phyloP scores from a whole-genome alignment of 495 filamentous ascomycete species.

The Schizothecium vesticola region DNA sequence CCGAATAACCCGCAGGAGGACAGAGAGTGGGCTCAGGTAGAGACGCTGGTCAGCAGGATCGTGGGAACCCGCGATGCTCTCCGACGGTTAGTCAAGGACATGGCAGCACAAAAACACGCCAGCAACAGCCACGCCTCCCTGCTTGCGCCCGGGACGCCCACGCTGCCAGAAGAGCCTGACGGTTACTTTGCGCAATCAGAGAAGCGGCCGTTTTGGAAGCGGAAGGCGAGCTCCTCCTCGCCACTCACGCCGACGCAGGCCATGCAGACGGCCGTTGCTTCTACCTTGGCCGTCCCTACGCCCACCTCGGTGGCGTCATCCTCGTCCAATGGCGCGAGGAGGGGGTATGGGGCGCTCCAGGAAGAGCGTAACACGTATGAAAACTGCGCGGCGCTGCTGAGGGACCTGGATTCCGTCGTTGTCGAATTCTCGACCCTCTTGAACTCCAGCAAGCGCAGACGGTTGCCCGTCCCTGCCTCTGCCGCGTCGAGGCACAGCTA shows the following conservation, averaged over 20 bases:
- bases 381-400: conserved; percentile 70
- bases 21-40: conserved; percentile 77
- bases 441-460: conserved; percentile 69
- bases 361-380: conserved; percentile 63
- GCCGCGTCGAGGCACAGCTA: conserved; percentile 64
- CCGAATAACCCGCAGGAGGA: conserved; percentile 50
- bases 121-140: conserved; percentile 23
- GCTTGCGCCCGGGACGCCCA: conserved; percentile 36
- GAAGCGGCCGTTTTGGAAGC: conserved; percentile 78
- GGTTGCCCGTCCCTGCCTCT: conserved; percentile 48
- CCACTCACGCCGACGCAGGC: conserved; percentile 37
- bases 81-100: conserved; percentile 74
- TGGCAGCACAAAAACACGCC: conserved; percentile 57
- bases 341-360: conserved; percentile 29
- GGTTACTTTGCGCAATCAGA: conserved; percentile 43
- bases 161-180: conserved; percentile 39
- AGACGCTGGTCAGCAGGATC: conserved; percentile 73
- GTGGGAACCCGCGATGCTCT: conserved; percentile 86
- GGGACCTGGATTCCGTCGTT: conserved; percentile 77
- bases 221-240: conserved; percentile 57
- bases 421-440: conserved; percentile 74
- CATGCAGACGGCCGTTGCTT: conserved; percentile 41
- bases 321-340: conserved; percentile 32
- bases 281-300: conserved; percentile 57
- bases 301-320: conserved; percentile 34